Percentiles rank a stretch among this genome's conserved stretches.
Evolutionary conservation across 2,329 filamentous ascomycete genomes (phyloP).

Genomic region (Epichloe baconii): DNA sequence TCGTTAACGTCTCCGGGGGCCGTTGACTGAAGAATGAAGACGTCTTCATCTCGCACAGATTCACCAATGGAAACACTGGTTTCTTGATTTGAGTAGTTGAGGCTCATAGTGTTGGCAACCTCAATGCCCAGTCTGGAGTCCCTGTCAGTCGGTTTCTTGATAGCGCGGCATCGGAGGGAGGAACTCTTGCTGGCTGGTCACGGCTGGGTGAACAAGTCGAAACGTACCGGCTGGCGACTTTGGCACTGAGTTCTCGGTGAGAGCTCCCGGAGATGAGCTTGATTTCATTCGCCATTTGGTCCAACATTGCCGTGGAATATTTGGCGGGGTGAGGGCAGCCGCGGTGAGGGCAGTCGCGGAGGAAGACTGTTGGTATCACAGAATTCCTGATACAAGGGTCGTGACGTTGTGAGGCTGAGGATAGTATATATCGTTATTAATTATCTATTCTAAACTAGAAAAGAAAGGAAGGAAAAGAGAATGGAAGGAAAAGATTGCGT

Average conservation of each 20-base stretch:
- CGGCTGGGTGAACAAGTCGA: not conserved
- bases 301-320: conserved; percentile 19
- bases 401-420: too few relatives aligned
- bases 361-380: not conserved
- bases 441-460: too few relatives aligned
- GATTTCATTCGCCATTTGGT: conserved; percentile 39
- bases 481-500: too few relatives aligned
- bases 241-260: conserved; percentile 33
- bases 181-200: not conserved
- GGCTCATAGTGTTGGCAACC: conserved; percentile 63
- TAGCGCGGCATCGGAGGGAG: conserved; percentile 5
- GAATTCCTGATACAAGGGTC: too few relatives aligned
- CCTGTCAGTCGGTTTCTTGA: conserved; percentile 11
- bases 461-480: too few relatives aligned
- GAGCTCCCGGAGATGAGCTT: conserved; percentile 37
- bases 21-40: conserved; percentile 94
- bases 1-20: conserved; percentile 92
- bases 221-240: conserved; percentile 30
- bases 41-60: conserved; percentile 93
- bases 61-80: conserved; percentile 90
- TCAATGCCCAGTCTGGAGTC: conserved; percentile 55
- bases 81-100: conserved; percentile 80
- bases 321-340: not conserved
- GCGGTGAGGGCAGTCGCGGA: not conserved
- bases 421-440: too few relatives aligned